Evolutionary conservation across 257 asterid species (phyloP).

Genomic region (Solanum bulbocastanum): DNA sequence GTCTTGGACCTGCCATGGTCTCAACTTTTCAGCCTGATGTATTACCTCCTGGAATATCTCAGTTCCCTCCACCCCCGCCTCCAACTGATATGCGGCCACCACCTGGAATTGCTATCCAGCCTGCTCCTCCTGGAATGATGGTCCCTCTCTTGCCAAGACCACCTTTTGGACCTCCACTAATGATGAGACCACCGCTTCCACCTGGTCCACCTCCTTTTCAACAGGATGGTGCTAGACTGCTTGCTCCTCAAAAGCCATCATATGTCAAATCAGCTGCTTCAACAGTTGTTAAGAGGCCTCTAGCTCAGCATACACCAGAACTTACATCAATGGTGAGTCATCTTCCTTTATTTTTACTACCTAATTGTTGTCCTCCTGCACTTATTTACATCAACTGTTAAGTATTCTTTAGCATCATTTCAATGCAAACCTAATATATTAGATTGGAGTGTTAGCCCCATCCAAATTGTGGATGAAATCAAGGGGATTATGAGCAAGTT

Average conservation of each 20-base stretch:
- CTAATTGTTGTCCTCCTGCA: neutral
- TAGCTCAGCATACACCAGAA: conserved; percentile 99
- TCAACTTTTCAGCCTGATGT: conserved; percentile 46
- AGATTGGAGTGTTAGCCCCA: neutral
- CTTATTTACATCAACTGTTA: neutral
- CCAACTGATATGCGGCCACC: conserved; percentile 67
- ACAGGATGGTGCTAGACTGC: conserved; percentile 38
- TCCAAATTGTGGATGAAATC: neutral
- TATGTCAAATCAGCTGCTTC: conserved; percentile 94
- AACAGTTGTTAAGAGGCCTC: conserved; percentile 96
- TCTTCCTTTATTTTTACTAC: neutral
- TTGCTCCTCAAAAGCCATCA: conserved; percentile 72
- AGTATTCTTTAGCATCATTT: neutral
- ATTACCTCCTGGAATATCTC: conserved; percentile 61
- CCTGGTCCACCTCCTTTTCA: conserved; percentile 92
- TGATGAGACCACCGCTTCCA: conserved; percentile 97
- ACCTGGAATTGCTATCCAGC: conserved; percentile 63
- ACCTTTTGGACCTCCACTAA: conserved; percentile 65
- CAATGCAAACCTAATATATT: neutral
- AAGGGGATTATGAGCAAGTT: neutral
- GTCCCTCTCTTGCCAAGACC: conserved; percentile 61
- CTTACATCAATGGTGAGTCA: conserved; percentile 90
- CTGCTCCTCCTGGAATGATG: conserved; percentile 68
- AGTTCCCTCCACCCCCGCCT: conserved; percentile 76
- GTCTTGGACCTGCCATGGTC: conserved; percentile 49